Conservation (phyloP, 495 filamentous ascomycete genomes). For the Hyphodiscus hymeniophilus region DNA sequence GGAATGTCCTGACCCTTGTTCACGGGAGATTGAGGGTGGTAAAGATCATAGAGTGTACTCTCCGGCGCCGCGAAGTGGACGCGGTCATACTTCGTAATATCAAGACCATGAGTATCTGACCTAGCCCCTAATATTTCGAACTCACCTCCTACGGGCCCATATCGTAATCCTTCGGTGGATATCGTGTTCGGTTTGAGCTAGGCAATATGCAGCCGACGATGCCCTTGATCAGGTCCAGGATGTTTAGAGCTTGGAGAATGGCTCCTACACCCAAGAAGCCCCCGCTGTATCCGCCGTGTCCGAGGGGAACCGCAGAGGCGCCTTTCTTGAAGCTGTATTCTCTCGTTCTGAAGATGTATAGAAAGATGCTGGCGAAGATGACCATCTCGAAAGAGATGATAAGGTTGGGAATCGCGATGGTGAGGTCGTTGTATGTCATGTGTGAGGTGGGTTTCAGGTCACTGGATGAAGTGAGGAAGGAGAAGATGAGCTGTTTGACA, state of each 20-base stretch:
- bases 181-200: no score
- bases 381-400: conserved; percentile 82
- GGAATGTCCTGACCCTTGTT: no score
- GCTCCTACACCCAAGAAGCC: background rate
- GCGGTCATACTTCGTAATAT: no score
- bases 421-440: conserved; percentile 65
- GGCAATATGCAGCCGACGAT: no score
- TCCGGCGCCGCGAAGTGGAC: no score
- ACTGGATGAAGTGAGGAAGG: conserved; percentile 5
- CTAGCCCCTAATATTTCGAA: no score
- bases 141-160: no score
- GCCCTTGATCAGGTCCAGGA: background rate
- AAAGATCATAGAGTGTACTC: no score
- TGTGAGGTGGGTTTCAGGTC: conserved; percentile 55
- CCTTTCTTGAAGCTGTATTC: conserved; percentile 45
- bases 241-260: background rate
- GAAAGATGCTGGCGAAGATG: conserved; percentile 63
- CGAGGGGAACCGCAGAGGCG: background rate
- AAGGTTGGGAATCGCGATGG: conserved; percentile 62
- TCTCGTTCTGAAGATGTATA: conserved; percentile 71
- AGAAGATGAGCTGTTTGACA: conserved; percentile 19
- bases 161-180: no score
- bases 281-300: background rate
- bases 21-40: no score
- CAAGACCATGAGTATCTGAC: no score